phyloP scores from a whole-genome alignment of 2,329 filamentous ascomycete species.

The Lecanosticta acicola region DNA sequence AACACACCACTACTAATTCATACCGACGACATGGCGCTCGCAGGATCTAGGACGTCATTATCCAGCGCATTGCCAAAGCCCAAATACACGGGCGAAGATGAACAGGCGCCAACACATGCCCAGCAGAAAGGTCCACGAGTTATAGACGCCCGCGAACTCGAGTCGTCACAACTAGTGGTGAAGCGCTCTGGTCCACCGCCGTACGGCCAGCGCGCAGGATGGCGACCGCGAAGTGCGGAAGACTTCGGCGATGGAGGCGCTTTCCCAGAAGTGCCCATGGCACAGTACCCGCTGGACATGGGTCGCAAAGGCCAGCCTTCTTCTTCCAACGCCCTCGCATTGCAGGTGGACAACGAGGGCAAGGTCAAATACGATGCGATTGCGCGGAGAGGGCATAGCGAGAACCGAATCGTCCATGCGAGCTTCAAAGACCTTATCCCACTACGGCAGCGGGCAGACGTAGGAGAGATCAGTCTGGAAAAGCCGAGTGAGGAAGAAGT shows the following conservation, averaged over 20 bases:
- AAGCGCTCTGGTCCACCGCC: constrained; percentile 78
- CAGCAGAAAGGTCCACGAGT: constrained; percentile 77
- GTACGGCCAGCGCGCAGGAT: constrained; percentile 81
- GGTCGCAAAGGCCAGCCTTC: constrained; percentile 63
- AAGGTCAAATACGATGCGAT: constrained; percentile 97
- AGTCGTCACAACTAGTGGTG: constrained; percentile 79
- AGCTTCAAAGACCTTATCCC: constrained; percentile 97
- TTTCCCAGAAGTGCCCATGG: constrained; percentile 88
- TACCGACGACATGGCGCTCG: constrained; percentile 17
- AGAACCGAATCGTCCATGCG: constrained; percentile 79
- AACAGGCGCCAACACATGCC: constrained; percentile 66
- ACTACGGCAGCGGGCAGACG: constrained; percentile 83
- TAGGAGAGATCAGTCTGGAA: constrained; percentile 82
- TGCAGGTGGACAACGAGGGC: constrained; percentile 84
- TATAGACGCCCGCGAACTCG: constrained; percentile 69
- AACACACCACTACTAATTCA: constrained; percentile 1
- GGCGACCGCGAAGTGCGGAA: constrained; percentile 81
- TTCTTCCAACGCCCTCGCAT: constrained; percentile 78
- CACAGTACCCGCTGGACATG: constrained; percentile 95
- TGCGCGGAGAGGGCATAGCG: constrained; percentile 78
- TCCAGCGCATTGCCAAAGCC: constrained; percentile 79
- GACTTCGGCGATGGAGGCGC: constrained; percentile 96
- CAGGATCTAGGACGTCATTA: constrained; percentile 49
- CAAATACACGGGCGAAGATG: constrained; percentile 84
- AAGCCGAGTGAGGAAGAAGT: constrained; percentile 82